phyloP scores from a whole-genome alignment of 768 basidiomycete species.

The Saitozyma sp. region DNA sequence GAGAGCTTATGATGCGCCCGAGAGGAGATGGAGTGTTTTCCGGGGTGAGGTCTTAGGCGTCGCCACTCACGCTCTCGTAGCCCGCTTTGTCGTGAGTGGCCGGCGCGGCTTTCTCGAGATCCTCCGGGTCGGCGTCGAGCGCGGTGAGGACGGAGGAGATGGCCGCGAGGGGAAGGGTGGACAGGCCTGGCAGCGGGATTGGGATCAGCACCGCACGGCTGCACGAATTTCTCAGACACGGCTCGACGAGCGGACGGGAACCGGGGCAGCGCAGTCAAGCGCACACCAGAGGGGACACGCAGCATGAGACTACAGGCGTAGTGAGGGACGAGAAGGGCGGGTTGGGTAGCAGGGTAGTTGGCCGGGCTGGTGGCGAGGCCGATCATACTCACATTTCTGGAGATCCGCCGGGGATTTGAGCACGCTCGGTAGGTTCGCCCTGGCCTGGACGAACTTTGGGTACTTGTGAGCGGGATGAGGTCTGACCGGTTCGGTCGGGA shows the following conservation, averaged over 20 bases:
- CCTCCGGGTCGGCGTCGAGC: constrained; percentile 30
- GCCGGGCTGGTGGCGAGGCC: too few relatives aligned
- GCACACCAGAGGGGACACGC: too few relatives aligned
- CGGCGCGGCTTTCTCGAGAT: constrained; percentile 21
- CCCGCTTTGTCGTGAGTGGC: constrained; percentile 40
- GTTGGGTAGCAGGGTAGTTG: too few relatives aligned
- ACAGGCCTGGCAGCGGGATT: constrained; percentile 20
- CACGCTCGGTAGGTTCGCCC: constrained; percentile 31
- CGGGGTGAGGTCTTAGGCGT: background rate
- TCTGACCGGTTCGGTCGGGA: constrained; percentile 43
- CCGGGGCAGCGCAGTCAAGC: too few relatives aligned
- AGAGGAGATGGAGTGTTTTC: background rate
- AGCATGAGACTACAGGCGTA: too few relatives aligned
- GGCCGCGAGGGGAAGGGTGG: constrained; percentile 44
- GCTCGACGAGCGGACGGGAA: too few relatives aligned
- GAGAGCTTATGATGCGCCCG: background rate
- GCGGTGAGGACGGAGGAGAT: constrained; percentile 38
- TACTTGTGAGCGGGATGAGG: constrained; percentile 51
- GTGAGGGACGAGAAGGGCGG: too few relatives aligned
- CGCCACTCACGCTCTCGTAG: constrained; percentile 39
- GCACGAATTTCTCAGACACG: too few relatives aligned
- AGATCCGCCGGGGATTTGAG: constrained; percentile 48
- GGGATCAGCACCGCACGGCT: too few relatives aligned
- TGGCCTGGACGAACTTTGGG: constrained; percentile 47
- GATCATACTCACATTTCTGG: constrained; percentile 41